Evolutionary conservation across 208 protist genomes (phyloP).

Genomic region (Chromosphaera perkinsii): DNA sequence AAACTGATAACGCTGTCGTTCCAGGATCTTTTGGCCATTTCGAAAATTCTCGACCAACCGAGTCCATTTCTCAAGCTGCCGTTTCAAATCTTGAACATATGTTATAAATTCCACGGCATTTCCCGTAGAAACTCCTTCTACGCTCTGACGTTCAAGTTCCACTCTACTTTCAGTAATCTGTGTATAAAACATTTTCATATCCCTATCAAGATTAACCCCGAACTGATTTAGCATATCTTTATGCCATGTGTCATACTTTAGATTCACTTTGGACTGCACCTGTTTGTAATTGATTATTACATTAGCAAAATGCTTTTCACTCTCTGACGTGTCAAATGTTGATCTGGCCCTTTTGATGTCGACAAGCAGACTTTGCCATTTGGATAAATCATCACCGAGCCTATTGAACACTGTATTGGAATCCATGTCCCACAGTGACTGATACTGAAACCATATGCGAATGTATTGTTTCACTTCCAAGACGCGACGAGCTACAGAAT

Average conservation of each 20-base stretch:
- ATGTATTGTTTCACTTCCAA: constrained; percentile 56
- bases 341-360: constrained; percentile 53
- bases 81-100: constrained; percentile 47
- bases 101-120: constrained; percentile 81
- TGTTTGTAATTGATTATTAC: constrained; percentile 64
- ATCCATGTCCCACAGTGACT: constrained; percentile 76
- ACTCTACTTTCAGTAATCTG: constrained; percentile 30
- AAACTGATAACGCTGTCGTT: constrained; percentile 75
- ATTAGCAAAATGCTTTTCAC: constrained; percentile 57
- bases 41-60: constrained; percentile 57
- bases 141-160: constrained; percentile 52
- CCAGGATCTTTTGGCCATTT: constrained; percentile 73
- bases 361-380: constrained; percentile 58
- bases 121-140: constrained; percentile 68
- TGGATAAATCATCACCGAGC: constrained; percentile 59
- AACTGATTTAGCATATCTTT: constrained; percentile 68
- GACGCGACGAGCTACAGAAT: constrained; percentile 48
- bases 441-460: constrained; percentile 71
- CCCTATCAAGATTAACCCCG: constrained; percentile 32
- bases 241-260: constrained; percentile 77
- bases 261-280: constrained; percentile 66
- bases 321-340: constrained; percentile 65
- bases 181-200: constrained; percentile 35
- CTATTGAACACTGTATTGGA: constrained; percentile 31
- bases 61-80: constrained; percentile 46